Evolutionary conservation across 306 rosid species (phyloP), one percentile per base, ranked within the genome.

Genomic region (Quercus robur): DNA sequence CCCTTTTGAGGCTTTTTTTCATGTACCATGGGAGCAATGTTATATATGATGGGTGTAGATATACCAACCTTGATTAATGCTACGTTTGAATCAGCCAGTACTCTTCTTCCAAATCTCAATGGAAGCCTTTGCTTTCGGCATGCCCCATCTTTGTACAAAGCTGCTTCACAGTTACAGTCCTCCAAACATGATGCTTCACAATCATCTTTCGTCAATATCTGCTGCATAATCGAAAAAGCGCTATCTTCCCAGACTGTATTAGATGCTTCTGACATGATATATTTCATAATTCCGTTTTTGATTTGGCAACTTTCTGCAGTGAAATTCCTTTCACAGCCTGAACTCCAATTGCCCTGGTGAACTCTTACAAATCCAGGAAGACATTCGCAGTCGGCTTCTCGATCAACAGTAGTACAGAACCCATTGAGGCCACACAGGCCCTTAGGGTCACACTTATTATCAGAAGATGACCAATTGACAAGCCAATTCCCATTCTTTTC

Each of bases 81-180:
- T 1, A 31, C 35, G 25, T 0, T 18, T 66, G 49, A 31, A 66
- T 30, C 71, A 31, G 1, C 0, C 25, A 66, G 5, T 31, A 5
- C 3, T 12, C 71, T 66, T 31, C 71, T 66, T 5, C 71, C 71
- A 33, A 28, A 64, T 66, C 71, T 66, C 25, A 66, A 18, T 17
- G 49, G 71, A 18, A 18, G 49, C 25, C 49, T 30, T 31, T 66
- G 71, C 35, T 66, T 66, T 18, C 5, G 3, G 71, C 71, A 66
- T 0, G 0, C 0, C 13, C 7, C 7, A 13, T 15, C 49, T 66
- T 17, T 31, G 49, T 30, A 66, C 19, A 66, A 13, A 6, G 49
- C 71, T 17, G 49, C 71, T 31, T 66, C 71, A 66, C 71, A 66
- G 25, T 66, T 31, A 66, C 71, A 66, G 46, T 66, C 71, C 14